These are phyloP conservation scores for Mycotypha africana DNA, from an alignment of 371 early-diverging fungal genomes.

Conservation along the genomic window DNA sequence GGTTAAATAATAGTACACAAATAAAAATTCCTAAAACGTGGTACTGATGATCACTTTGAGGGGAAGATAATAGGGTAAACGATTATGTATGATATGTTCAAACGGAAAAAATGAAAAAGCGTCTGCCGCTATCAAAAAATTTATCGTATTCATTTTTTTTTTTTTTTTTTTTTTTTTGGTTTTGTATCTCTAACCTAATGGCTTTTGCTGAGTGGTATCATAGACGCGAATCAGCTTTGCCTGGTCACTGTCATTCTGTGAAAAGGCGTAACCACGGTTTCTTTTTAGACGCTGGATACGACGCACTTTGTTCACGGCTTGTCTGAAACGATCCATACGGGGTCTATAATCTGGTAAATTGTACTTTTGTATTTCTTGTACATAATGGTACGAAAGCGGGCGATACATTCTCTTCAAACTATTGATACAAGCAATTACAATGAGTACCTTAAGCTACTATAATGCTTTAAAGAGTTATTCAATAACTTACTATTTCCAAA, in stretches of 20 bases:
- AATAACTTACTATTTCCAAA: constrained; percentile 85
- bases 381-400: constrained; percentile 84
- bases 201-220: constrained; percentile 93
- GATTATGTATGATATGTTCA: too few species aligned
- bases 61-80: too few species aligned
- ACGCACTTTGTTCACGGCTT: constrained; percentile 95
- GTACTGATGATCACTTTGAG: too few species aligned
- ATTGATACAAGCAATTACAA: background rate
- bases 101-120: too few species aligned
- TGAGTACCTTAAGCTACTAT: too few species aligned
- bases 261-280: constrained; percentile 95
- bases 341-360: constrained; percentile 98
- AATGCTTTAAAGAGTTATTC: background rate
- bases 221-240: constrained; percentile 91
- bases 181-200: constrained; percentile 53
- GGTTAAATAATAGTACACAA: too few species aligned
- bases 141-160: too few species aligned
- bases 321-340: constrained; percentile 94
- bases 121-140: too few species aligned
- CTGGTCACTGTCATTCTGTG: constrained; percentile 95
- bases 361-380: constrained; percentile 97
- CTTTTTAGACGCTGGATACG: constrained; percentile 89
- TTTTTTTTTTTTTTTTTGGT: too few species aligned
- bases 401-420: constrained; percentile 79
- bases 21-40: too few species aligned